Evolutionary conservation across 164 flowering plant species (phyloP).

Genomic region (Tinospora cordifolia): DNA sequence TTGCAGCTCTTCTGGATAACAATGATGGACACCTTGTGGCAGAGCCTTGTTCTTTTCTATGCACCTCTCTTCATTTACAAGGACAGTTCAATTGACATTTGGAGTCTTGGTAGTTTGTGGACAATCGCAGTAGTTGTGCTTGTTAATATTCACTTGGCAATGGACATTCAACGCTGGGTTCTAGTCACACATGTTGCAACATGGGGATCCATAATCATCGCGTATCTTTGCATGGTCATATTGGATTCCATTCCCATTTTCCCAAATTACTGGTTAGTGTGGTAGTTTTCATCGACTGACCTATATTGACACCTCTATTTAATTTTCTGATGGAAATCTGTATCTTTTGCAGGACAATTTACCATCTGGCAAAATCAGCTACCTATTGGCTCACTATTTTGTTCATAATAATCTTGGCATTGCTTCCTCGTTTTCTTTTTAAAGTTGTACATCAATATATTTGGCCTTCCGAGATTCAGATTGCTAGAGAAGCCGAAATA

Average conservation of each 20-base stretch:
- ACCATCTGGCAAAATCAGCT: conserved; percentile 49
- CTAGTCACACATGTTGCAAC: conserved; percentile 58
- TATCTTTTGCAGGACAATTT: conserved; percentile 64
- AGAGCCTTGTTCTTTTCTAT: conserved; percentile 81
- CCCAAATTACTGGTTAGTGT: conserved; percentile 77
- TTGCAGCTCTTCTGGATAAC: conserved; percentile 74
- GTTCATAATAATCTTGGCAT: conserved; percentile 48
- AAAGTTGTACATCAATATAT: conserved; percentile 51
- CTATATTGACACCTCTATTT: not conserved
- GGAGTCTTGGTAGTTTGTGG: conserved; percentile 93
- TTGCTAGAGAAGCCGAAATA: conserved; percentile 83
- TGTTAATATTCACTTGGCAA: conserved; percentile 81
- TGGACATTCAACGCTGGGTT: conserved; percentile 82
- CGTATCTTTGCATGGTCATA: conserved; percentile 63
- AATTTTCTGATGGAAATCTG: not conserved
- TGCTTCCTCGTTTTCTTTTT: conserved; percentile 78
- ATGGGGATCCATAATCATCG: conserved; percentile 81
- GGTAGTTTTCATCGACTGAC: not conserved
- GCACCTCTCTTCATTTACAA: conserved; percentile 48
- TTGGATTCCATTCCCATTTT: conserved; percentile 73
- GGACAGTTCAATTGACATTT: conserved; percentile 68
- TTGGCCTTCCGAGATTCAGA: conserved; percentile 87
- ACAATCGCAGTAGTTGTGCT: conserved; percentile 79
- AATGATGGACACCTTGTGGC: conserved; percentile 92
- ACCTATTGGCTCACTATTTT: conserved; percentile 71